Percentiles rank a stretch among this genome's conserved stretches.
These are phyloP conservation scores for Picocystis salinarum DNA, from an alignment of 139 green algal species.

Conservation along the genomic window DNA sequence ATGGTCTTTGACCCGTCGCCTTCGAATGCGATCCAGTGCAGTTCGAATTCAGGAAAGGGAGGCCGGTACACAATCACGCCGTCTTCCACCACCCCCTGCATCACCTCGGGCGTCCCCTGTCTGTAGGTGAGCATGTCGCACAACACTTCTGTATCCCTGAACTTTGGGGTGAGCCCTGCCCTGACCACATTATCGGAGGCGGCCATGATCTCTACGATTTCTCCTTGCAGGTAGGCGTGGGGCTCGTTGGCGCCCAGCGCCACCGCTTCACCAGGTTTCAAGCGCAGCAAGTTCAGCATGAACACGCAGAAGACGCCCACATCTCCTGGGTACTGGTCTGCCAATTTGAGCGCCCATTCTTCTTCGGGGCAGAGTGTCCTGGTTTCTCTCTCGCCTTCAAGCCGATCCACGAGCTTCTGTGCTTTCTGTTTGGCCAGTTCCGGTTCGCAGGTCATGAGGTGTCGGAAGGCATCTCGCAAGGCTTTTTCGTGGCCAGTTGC, in stretches of 20 bases:
- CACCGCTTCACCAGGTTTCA: neutral
- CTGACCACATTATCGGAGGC: conserved; percentile 2
- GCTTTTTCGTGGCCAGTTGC: no score
- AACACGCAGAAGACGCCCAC: neutral
- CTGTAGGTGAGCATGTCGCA: conserved; percentile 4
- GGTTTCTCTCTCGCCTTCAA: neutral
- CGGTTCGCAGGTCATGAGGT: neutral
- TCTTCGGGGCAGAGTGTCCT: neutral
- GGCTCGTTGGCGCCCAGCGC: conserved; percentile 2
- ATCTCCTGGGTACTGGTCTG: conserved; percentile 1
- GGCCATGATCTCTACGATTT: conserved; percentile 2
- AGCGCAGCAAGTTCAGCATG: conserved; percentile 1
- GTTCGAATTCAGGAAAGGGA: conserved; percentile 1
- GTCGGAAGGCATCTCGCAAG: neutral
- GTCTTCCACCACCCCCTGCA: neutral
- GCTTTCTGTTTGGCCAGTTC: neutral
- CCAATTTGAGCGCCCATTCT: neutral
- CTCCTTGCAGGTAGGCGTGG: conserved; percentile 2
- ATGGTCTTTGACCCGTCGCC: no score
- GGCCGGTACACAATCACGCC: neutral
- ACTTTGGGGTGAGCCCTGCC: conserved; percentile 3
- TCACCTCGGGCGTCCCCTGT: conserved; percentile 1
- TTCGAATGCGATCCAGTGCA: no score
- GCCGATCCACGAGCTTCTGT: neutral
- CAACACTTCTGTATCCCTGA: conserved; percentile 3